These are phyloP conservation scores for Nelumbo lutea DNA, from an alignment of 164 flowering plant species.

Conservation along the genomic window DNA sequence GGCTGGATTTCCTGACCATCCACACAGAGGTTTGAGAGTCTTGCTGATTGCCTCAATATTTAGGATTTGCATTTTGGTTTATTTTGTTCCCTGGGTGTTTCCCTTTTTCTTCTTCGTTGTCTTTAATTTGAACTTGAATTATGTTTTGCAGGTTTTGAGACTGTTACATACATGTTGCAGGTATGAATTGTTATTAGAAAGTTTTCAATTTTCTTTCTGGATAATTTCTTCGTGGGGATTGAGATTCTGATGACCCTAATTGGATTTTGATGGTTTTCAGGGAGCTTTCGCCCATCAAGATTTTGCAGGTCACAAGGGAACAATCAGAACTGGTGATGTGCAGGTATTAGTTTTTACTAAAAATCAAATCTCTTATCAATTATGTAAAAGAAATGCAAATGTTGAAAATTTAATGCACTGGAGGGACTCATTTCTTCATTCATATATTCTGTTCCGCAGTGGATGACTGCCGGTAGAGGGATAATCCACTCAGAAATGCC, in stretches of 20 bases:
- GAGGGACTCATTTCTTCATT: background rate
- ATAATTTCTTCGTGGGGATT: background rate
- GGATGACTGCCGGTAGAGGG: slow-evolving; percentile 98
- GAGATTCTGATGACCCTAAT: background rate
- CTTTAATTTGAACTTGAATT: background rate
- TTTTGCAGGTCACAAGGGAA: slow-evolving; percentile 82
- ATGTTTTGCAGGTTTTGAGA: slow-evolving; percentile 62
- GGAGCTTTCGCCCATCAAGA: slow-evolving; percentile 89
- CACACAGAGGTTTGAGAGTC: slow-evolving; percentile 68
- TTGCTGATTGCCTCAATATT: background rate
- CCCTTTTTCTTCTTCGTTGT: background rate
- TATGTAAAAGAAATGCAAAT: background rate
- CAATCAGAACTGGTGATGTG: slow-evolving; percentile 72
- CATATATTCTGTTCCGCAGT: slow-evolving; percentile 31
- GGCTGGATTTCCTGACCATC: slow-evolving; percentile 95
- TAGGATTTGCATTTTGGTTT: too few relatives aligned
- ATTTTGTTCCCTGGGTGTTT: background rate
- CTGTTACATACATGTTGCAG: slow-evolving; percentile 85
- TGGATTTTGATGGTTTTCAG: slow-evolving; percentile 22
- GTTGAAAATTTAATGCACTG: background rate
- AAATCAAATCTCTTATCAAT: background rate
- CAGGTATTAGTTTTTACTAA: slow-evolving; percentile 41
- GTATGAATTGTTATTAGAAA: slow-evolving; percentile 16
- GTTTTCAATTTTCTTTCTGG: background rate
- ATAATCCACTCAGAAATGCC: slow-evolving; percentile 95